Conservation (phyloP, 1,139 yeast species). For the Blastobotrys persicus region DNA sequence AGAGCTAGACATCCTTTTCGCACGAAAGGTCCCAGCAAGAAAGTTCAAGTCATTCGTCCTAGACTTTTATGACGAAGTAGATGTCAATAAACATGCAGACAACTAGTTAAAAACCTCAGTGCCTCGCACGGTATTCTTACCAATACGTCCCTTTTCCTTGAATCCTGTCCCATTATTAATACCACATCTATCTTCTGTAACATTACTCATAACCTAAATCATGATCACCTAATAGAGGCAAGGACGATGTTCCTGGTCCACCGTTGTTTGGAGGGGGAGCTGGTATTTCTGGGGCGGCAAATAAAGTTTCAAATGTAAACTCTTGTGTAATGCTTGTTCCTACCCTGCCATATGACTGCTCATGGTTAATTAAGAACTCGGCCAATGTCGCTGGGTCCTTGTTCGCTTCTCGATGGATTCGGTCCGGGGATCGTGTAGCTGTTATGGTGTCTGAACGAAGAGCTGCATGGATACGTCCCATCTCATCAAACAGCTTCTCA, state of each 20-base stretch:
- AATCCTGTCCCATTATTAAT: no score
- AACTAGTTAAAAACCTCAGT: no score
- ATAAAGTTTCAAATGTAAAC: conserved; percentile 1
- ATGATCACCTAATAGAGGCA: neutral
- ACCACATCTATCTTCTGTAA: no score
- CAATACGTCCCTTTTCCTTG: no score
- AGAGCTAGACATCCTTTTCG: conserved; percentile 48
- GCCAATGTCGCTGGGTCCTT: neutral
- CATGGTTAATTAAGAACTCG: neutral
- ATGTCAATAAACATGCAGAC: neutral
- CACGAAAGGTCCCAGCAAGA: conserved; percentile 21
- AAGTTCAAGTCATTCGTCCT: conserved; percentile 17
- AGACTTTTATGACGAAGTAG: neutral
- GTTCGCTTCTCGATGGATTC: neutral
- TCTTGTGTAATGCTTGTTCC: neutral
- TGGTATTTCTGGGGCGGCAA: neutral
- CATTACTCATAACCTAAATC: neutral
- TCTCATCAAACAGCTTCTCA: conserved; percentile 16
- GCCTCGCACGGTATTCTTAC: no score
- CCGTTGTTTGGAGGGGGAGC: neutral
- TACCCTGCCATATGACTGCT: neutral
- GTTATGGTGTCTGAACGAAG: conserved; percentile 1
- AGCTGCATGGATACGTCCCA: conserved; percentile 15
- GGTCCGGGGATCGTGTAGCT: neutral
- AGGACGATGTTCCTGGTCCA: neutral